phyloP scores from a whole-genome alignment of 371 early-diverging fungal genomes.

The Zopfochytrium polystomum region DNA sequence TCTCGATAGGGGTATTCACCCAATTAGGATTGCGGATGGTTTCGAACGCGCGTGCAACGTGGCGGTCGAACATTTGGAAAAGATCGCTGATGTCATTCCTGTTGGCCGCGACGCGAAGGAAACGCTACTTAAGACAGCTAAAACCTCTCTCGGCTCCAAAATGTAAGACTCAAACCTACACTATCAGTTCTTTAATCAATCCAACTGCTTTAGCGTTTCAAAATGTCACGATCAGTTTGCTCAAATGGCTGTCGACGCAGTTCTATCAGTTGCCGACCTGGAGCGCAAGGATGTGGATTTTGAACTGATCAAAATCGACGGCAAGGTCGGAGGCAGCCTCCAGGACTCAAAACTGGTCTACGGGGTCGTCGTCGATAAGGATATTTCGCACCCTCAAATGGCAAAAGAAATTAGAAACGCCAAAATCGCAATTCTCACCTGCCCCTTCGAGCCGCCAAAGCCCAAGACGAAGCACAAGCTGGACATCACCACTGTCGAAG shows the following conservation, averaged over 20 bases:
- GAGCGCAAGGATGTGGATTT: conserved; percentile 99
- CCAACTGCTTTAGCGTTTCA: conserved; percentile 67
- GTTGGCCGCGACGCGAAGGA: conserved; percentile 77
- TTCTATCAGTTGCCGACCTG: conserved; percentile 94
- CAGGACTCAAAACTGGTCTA: conserved; percentile 91
- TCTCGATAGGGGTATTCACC: conserved; percentile 97
- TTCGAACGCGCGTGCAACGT: conserved; percentile 96
- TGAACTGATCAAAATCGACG: conserved; percentile 99
- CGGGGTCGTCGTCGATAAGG: conserved; percentile 99
- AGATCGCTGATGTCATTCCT: conserved; percentile 87
- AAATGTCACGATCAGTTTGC: conserved; percentile 97
- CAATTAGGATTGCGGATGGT: conserved; percentile 98
- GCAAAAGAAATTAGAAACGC: conserved; percentile 93
- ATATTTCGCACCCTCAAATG: conserved; percentile 99
- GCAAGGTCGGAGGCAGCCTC: conserved; percentile 95
- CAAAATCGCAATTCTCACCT: conserved; percentile 97
- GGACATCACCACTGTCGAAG: conserved; percentile 96
- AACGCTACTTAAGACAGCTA: conserved; percentile 94
- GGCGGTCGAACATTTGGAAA: conserved; percentile 88
- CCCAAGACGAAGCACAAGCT: conserved; percentile 99
- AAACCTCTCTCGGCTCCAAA: conserved; percentile 97
- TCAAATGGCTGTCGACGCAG: conserved; percentile 97
- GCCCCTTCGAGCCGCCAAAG: conserved; percentile 99
- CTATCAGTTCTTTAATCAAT: not conserved
- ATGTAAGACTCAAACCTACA: conserved; percentile 65